Evolutionary conservation across 495 filamentous ascomycete genomes (phyloP).

Genomic region (Aspergillus ostianus): DNA sequence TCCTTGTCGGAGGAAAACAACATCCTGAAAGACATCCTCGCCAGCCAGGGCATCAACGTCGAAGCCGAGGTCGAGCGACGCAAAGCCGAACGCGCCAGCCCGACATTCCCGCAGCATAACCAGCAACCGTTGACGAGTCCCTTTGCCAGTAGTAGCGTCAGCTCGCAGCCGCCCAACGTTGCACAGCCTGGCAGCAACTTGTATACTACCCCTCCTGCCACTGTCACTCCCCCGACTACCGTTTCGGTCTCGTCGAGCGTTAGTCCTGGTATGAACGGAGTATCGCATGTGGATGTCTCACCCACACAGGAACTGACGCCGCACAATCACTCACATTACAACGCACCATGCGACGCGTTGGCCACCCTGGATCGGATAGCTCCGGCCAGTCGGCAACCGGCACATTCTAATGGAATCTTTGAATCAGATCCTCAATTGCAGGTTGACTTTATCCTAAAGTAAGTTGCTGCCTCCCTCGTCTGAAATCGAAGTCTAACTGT

Average conservation of each 20-base stretch:
- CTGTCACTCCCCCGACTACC: constrained; percentile 31
- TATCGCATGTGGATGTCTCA: constrained; percentile 37
- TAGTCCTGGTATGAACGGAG: constrained; percentile 33
- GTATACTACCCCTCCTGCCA: constrained; percentile 40
- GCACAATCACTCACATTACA: constrained; percentile 33
- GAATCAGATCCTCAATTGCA: constrained; percentile 76
- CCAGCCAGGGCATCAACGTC: constrained; percentile 66
- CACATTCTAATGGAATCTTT: constrained; percentile 56
- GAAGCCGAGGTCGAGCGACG: constrained; percentile 40
- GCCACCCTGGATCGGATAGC: constrained; percentile 33
- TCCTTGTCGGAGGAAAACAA: constrained; percentile 61
- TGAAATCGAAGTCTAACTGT: neutral
- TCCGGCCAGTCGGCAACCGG: constrained; percentile 25
- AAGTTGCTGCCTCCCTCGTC: constrained; percentile 43
- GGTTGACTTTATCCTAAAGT: constrained; percentile 96
- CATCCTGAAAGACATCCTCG: constrained; percentile 70
- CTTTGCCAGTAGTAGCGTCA: constrained; percentile 35
- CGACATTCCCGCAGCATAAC: constrained; percentile 12
- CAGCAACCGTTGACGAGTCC: constrained; percentile 22
- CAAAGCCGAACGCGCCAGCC: constrained; percentile 32
- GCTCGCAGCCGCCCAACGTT: constrained; percentile 30
- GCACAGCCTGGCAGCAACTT: constrained; percentile 26
- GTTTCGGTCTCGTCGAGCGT: constrained; percentile 33
- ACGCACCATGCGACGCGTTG: constrained; percentile 29
- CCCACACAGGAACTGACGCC: constrained; percentile 31